Conservation (phyloP, 1,139 yeast species). For the Kodamaea anthophila region DNA sequence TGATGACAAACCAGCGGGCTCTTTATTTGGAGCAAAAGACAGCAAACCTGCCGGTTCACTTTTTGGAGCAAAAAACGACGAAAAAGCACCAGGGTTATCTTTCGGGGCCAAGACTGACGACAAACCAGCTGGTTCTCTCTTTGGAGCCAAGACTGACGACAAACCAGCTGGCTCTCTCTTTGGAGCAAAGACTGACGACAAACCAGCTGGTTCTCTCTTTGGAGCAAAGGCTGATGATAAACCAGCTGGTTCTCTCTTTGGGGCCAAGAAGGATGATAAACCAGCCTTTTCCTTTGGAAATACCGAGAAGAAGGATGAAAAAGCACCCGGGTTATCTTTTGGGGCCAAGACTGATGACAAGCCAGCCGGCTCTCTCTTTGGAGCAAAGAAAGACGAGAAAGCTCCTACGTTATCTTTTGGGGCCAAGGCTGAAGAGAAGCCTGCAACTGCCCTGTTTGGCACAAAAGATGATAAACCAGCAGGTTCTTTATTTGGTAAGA, state of each 20-base stretch:
- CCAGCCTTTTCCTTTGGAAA: neutral
- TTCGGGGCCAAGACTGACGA: slow-evolving; percentile 9
- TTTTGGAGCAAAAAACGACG: neutral
- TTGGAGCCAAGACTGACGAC: slow-evolving; percentile 10
- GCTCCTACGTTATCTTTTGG: too few species aligned
- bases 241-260: slow-evolving; percentile 13
- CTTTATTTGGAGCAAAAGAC: neutral
- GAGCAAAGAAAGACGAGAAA: slow-evolving; percentile 9
- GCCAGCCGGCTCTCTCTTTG: slow-evolving; percentile 5
- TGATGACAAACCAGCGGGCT: slow-evolving; percentile 9
- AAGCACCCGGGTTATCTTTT: neutral
- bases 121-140: slow-evolving; percentile 3
- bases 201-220: slow-evolving; percentile 1
- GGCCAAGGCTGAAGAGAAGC: neutral
- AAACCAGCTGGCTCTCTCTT: slow-evolving; percentile 15
- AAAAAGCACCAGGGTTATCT: slow-evolving; percentile 7
- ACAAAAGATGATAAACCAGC: slow-evolving; percentile 11
- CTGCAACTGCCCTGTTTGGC: slow-evolving; percentile 8
- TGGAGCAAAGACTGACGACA: slow-evolving; percentile 14
- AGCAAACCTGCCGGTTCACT: slow-evolving; percentile 11
- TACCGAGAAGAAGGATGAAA: slow-evolving; percentile 11
- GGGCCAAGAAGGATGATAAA: slow-evolving; percentile 15
- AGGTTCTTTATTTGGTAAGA: slow-evolving; percentile 13
- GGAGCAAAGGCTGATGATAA: slow-evolving; percentile 7
- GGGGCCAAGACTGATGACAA: slow-evolving; percentile 4